Evolutionary conservation across 2,329 filamentous ascomycete species (phyloP).

Genomic region (Cercospora zeina): DNA sequence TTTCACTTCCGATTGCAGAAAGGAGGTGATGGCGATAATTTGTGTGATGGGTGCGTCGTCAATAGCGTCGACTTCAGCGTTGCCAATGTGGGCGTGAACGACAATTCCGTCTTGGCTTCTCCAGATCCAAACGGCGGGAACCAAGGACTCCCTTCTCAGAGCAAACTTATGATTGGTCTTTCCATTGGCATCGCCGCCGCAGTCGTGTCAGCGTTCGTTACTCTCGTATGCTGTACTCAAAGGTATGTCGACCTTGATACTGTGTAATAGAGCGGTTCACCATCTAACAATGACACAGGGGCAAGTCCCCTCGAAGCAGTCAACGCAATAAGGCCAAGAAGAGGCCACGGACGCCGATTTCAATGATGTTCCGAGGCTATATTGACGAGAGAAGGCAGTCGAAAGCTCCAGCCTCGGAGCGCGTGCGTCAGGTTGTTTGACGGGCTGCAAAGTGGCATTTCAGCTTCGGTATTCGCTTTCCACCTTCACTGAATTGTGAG

Average conservation of each 20-base stretch:
- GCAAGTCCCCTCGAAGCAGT: constrained; percentile 1
- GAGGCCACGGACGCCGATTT: constrained; percentile 8
- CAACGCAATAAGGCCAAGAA: neutral
- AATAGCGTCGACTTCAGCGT: constrained; percentile 17
- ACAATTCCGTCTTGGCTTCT: constrained; percentile 13
- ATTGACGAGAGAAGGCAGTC: neutral
- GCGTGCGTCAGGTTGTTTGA: neutral
- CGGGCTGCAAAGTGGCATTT: neutral
- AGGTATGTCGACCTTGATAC: neutral
- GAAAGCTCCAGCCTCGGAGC: neutral
- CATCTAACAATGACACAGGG: neutral
- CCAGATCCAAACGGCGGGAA: neutral
- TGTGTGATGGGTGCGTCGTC: constrained; percentile 22
- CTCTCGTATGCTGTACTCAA: constrained; percentile 14
- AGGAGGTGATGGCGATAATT: constrained; percentile 23
- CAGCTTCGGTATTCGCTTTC: neutral
- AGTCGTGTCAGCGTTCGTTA: constrained; percentile 9
- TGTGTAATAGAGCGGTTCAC: neutral
- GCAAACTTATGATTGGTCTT: constrained; percentile 15
- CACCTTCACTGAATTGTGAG: neutral
- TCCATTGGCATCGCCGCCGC: constrained; percentile 12
- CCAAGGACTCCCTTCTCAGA: constrained; percentile 1
- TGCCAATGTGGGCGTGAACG: neutral
- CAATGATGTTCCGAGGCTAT: constrained; percentile 10
- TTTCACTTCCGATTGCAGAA: constrained; percentile 29